Evolutionary conservation across 441 rosid species (phyloP).

Genomic region (Kokia cookei): DNA sequence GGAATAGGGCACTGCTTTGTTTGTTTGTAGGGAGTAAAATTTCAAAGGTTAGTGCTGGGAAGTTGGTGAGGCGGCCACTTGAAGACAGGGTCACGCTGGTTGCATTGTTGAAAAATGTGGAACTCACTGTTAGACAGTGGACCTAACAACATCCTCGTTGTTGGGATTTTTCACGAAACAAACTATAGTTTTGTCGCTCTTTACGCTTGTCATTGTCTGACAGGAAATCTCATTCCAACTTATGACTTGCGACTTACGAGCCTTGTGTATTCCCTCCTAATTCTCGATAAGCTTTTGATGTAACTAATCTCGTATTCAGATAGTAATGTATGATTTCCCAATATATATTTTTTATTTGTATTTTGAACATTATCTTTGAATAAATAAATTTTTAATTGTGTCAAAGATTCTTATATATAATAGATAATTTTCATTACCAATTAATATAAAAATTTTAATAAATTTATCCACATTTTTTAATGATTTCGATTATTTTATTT

Average conservation of each 20-base stretch:
- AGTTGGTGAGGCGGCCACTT: conserved; percentile 25
- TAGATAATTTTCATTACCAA: no score
- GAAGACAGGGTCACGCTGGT: conserved; percentile 8
- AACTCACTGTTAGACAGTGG: conserved; percentile 3
- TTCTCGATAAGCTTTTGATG: background rate
- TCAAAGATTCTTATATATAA: no score
- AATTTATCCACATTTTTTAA: no score
- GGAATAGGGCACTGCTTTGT: conserved; percentile 2
- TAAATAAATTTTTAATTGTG: no score
- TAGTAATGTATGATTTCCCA: no score
- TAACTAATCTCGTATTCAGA: no score
- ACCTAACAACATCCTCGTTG: conserved; percentile 13
- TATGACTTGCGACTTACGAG: background rate
- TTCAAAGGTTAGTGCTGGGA: conserved; percentile 21
- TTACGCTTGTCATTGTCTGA: background rate
- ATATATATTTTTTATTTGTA: no score
- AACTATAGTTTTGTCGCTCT: no score
- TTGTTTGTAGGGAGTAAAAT: background rate
- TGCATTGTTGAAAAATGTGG: conserved; percentile 9
- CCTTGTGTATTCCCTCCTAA: background rate
- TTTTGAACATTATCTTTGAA: no score
- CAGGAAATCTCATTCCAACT: background rate
- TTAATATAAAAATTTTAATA: no score
- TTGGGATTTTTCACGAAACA: no score
- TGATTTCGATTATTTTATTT: no score